Base-by-base conservation (phyloP, 176 grass and related monocot genomes). In the Avena sativa region DNA sequence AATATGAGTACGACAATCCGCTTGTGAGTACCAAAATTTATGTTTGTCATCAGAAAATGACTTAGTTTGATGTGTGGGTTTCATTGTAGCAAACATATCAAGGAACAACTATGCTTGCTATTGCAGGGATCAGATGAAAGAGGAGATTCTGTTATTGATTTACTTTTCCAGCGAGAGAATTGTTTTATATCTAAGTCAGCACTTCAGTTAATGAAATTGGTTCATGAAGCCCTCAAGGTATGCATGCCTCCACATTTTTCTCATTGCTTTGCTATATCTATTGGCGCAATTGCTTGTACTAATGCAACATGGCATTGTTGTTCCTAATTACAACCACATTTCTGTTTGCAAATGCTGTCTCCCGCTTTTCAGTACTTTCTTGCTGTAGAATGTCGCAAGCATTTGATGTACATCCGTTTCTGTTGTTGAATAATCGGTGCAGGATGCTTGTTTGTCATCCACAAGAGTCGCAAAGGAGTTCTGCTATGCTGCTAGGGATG, bases 361-460 rank as follows among this genome's bases (percentile, higher is more conserved):
- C 74, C 40, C 72, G 28, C 1, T 32, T 82, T 76, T 60, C 20
- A 43, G 47, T 84, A 40, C 50, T 26, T 26, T 4, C 20, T 12
- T 73, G 61, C 13, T 85, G 7, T 65, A 85, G 47, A 53, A 43
- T 21, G 32, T 67, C 16, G 79, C 66, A 44, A 70, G 59, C 71
- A 82, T 88, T 82, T 91, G 76, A 91, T 91, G 76, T 87, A 91
- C 77, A 90, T 80, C 50, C 43, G 83, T 83, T 76, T 89, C 84
- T 91, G 88, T 86, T 93, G 83, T 83, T 91, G 66, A 88, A 92
- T 92, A 86, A 89, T 86, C 90, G 89, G 90, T 91, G 87, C 96
- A 98, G 96, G 96, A 96, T 91, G 93, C 96, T 88, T 94, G 92
- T 85, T 87, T 98, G 85, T 98, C 96, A 85, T 95, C 96, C 10